A percentile compares a stretch with the other conserved stretches of the same genome.
phyloP scores from a whole-genome alignment of 345 rosid genomes.

The Clausena lansium region DNA sequence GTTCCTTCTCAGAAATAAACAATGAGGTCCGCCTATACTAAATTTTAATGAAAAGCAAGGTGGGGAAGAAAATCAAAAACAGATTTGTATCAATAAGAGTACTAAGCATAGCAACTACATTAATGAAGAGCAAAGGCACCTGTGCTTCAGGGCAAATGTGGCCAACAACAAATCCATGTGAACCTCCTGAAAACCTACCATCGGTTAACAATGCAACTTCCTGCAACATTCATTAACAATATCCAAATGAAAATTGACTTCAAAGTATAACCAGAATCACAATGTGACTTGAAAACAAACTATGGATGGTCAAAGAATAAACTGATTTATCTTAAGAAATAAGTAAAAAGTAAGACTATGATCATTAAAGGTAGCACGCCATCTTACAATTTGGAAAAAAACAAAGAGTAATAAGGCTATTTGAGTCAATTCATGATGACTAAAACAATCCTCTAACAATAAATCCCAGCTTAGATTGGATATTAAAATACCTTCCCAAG shows the following conservation, averaged over 20 bases:
- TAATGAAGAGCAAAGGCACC: conserved; percentile 39
- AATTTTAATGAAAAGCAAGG: not conserved
- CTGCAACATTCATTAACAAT: conserved; percentile 41
- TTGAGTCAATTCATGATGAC: not conserved
- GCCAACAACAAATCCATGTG: conserved; percentile 99
- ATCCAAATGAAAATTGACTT: conserved; percentile 9
- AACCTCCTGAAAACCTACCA: conserved; percentile 98
- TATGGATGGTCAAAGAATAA: not conserved
- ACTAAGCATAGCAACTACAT: not conserved
- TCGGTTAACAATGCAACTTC: conserved; percentile 94
- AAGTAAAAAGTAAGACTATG: not conserved
- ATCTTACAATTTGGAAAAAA: not conserved
- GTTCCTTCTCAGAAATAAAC: not conserved
- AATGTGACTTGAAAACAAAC: not conserved
- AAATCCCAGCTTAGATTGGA: conserved; percentile 9
- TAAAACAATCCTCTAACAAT: not conserved
- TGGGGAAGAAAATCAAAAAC: not conserved
- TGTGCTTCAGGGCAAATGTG: conserved; percentile 98
- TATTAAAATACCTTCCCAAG: conserved; percentile 79
- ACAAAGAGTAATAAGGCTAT: not conserved
- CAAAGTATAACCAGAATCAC: not conserved
- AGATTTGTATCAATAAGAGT: not conserved
- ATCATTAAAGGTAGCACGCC: not conserved
- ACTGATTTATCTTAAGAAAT: not conserved
- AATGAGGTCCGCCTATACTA: not conserved